A percentile compares a stretch with the other conserved stretches of the same genome.
phyloP scores from a whole-genome alignment of 1,139 yeast genomes.

The Spencermartinsiella ligniputridi region DNA sequence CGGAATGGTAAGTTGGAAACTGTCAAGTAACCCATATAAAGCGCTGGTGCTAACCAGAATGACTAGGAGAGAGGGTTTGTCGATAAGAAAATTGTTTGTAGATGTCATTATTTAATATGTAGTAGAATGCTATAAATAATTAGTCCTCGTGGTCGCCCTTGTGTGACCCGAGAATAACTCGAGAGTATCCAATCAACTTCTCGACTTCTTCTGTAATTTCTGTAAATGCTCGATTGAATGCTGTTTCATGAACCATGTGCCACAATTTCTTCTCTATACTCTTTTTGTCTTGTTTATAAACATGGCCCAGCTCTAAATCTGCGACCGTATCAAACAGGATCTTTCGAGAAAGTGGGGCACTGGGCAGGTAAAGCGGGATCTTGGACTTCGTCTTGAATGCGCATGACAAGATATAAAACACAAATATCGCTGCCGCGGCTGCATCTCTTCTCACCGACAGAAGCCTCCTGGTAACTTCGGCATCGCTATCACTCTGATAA shows the following conservation, averaged over 20 bases:
- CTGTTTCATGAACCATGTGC: conserved; percentile 47
- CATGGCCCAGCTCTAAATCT: conserved; percentile 11
- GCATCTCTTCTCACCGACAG: conserved; percentile 44
- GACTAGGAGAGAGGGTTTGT: no score
- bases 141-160: not conserved
- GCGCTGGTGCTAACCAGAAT: not conserved
- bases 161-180: conserved; percentile 38
- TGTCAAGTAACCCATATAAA: no score
- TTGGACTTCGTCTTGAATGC: conserved; percentile 38
- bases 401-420: conserved; percentile 41
- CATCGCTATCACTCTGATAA: conserved; percentile 40
- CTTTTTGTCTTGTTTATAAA: not conserved
- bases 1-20: not conserved
- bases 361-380: conserved; percentile 44
- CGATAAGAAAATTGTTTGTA: no score
- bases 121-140: no score
- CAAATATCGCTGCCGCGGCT: conserved; percentile 43
- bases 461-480: conserved; percentile 36
- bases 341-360: conserved; percentile 42
- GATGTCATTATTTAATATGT: no score
- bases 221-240: conserved; percentile 46
- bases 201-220: conserved; percentile 43
- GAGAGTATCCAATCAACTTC: conserved; percentile 36
- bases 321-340: conserved; percentile 40
- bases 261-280: conserved; percentile 26